A percentile compares a stretch with the other conserved stretches of the same genome.
Evolutionary conservation across 176 grass and related monocot genomes (phyloP).

Genomic region (Panicum miliaceum): DNA sequence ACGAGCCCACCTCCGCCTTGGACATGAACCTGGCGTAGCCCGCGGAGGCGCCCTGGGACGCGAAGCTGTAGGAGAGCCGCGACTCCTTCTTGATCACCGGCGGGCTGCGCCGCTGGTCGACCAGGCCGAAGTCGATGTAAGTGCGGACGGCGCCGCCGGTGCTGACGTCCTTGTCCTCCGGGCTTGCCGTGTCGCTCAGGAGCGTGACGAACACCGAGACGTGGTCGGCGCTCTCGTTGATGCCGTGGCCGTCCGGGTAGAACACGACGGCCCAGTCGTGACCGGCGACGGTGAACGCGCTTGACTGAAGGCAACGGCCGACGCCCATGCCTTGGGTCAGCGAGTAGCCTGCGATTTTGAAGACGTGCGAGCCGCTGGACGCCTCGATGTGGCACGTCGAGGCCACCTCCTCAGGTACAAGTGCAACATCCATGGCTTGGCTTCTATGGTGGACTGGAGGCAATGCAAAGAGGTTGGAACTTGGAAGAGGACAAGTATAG

Average conservation of each 20-base stretch:
- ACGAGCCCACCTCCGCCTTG: neutral
- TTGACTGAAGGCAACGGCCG: neutral
- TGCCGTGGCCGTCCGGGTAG: neutral
- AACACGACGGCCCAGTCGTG: slow-evolving; percentile 12
- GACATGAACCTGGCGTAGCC: neutral
- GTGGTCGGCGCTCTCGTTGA: neutral
- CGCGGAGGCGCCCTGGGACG: too few species aligned
- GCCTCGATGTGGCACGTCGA: neutral
- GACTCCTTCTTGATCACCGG: too few species aligned
- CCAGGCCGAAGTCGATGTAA: neutral
- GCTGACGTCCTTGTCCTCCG: neutral
- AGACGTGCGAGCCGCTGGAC: slow-evolving; percentile 1
- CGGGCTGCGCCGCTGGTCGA: too few species aligned
- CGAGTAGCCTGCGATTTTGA: slow-evolving; percentile 11
- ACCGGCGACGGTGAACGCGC: slow-evolving; percentile 1
- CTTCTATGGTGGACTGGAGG: neutral
- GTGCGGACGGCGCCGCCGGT: neutral
- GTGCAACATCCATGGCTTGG: neutral
- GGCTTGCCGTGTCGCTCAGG: neutral
- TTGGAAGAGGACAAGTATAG: neutral
- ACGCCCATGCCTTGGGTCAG: neutral
- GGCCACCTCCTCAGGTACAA: neutral
- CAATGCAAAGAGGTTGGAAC: neutral
- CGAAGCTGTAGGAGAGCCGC: too few species aligned
- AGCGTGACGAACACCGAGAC: slow-evolving; percentile 22